phyloP scores from a whole-genome alignment of 257 asterid genomes.

The Nicotiana knightiana region DNA sequence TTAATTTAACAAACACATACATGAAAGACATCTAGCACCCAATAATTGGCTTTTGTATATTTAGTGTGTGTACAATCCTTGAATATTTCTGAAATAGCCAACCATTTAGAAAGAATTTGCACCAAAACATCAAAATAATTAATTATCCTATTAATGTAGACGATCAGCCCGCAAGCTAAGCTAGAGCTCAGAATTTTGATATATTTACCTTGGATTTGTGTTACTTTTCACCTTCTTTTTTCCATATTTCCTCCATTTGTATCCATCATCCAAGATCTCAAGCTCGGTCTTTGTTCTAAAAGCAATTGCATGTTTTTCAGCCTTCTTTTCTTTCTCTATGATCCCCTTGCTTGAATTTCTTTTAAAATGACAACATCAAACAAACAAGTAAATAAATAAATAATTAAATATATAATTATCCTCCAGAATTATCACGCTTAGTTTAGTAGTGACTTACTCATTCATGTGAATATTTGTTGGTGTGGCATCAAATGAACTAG shows the following conservation, averaged over 20 bases:
- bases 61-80: neutral
- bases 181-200: neutral
- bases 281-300: slow-evolving; percentile 43
- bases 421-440: neutral
- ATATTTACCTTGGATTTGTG: slow-evolving; percentile 55
- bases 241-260: slow-evolving; percentile 72
- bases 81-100: neutral
- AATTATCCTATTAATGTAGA: neutral
- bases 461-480: slow-evolving; percentile 12
- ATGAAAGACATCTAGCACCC: neutral
- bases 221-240: slow-evolving; percentile 57
- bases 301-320: slow-evolving; percentile 16
- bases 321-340: slow-evolving; percentile 2
- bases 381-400: neutral
- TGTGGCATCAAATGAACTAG: slow-evolving; percentile 13
- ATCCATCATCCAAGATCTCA: slow-evolving; percentile 65
- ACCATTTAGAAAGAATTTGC: neutral
- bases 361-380: neutral
- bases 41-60: neutral
- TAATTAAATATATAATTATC: neutral
- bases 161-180: neutral
- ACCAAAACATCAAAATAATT: neutral
- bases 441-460: neutral
- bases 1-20: neutral
- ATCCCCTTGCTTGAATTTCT: slow-evolving; percentile 9